A percentile compares a stretch with the other conserved stretches of the same genome.
Conservation (phyloP, 345 rosid species). For the Ricinus communis region DNA sequence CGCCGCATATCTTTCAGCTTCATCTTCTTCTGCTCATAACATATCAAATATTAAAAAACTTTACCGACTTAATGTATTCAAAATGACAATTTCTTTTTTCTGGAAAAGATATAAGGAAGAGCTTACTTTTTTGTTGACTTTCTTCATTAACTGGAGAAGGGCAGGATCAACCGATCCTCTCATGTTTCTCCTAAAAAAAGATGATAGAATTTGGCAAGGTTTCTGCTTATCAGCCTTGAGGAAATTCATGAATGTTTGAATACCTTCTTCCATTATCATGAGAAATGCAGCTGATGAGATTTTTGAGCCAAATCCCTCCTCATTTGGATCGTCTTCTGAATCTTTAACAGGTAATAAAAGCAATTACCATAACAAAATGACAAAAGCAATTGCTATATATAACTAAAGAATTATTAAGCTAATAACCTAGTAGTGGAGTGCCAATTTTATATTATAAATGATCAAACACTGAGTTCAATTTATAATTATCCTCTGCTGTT, state of each 20-base stretch:
- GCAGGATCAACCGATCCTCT: constrained; percentile 79
- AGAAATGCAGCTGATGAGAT: constrained; percentile 76
- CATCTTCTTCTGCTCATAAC: constrained; percentile 61
- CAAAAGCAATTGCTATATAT: background rate
- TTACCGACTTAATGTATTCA: no score
- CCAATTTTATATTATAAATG: background rate
- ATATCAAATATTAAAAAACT: background rate
- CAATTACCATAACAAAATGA: background rate
- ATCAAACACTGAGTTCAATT: no score
- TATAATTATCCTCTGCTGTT: no score
- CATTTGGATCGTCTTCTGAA: constrained; percentile 55
- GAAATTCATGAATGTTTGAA: constrained; percentile 87
- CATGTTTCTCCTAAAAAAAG: constrained; percentile 63
- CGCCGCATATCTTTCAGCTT: constrained; percentile 81
- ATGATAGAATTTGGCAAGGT: constrained; percentile 64
- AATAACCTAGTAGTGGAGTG: background rate
- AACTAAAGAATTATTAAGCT: background rate
- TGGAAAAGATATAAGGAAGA: background rate
- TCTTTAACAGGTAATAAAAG: constrained; percentile 33
- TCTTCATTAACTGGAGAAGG: constrained; percentile 73
- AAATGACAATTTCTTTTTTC: no score
- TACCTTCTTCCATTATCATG: constrained; percentile 91
- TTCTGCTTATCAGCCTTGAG: constrained; percentile 85
- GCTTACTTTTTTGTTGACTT: constrained; percentile 80
- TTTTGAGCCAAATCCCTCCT: constrained; percentile 61